Conservation (phyloP, 2,329 filamentous ascomycete genomes). For the Ceratocystis alfenasii region DNA sequence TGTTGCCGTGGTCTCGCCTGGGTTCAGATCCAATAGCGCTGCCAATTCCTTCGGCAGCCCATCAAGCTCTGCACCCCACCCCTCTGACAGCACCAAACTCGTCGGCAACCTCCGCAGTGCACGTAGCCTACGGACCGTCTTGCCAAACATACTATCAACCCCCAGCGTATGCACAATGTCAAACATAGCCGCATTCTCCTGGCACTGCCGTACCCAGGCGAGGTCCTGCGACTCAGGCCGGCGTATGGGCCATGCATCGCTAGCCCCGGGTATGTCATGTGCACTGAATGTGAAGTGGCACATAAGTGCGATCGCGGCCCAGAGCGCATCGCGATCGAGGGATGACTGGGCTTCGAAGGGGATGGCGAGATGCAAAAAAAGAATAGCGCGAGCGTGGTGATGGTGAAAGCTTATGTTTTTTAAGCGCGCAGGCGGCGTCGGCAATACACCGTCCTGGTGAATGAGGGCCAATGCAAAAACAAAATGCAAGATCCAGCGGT, state of each 20-base stretch:
- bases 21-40: slow-evolving; percentile 26
- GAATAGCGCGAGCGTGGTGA: slow-evolving; percentile 37
- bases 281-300: slow-evolving; percentile 36
- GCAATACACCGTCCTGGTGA: slow-evolving; percentile 22
- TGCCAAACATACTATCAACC: slow-evolving; percentile 37
- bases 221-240: slow-evolving; percentile 35
- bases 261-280: slow-evolving; percentile 33
- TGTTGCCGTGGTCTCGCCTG: slow-evolving; percentile 23
- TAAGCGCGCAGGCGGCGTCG: slow-evolving; percentile 24
- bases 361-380: slow-evolving; percentile 33
- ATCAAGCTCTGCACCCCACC: slow-evolving; percentile 9
- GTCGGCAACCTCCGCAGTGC: slow-evolving; percentile 20
- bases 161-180: slow-evolving; percentile 38
- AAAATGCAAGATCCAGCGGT: slow-evolving; percentile 16
- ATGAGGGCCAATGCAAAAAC: slow-evolving; percentile 23
- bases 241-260: slow-evolving; percentile 46
- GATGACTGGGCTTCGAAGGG: slow-evolving; percentile 26
- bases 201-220: slow-evolving; percentile 46
- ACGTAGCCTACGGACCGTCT: slow-evolving; percentile 23
- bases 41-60: slow-evolving; percentile 30
- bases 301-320: slow-evolving; percentile 38
- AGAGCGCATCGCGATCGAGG: slow-evolving; percentile 36
- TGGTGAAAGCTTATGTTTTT: slow-evolving; percentile 35
- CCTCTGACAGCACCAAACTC: slow-evolving; percentile 20
- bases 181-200: slow-evolving; percentile 45